Evolutionary conservation across 2,329 filamentous ascomycete genomes (phyloP).

Genomic region (Ophiocordyceps polyrhachis-furcata): DNA sequence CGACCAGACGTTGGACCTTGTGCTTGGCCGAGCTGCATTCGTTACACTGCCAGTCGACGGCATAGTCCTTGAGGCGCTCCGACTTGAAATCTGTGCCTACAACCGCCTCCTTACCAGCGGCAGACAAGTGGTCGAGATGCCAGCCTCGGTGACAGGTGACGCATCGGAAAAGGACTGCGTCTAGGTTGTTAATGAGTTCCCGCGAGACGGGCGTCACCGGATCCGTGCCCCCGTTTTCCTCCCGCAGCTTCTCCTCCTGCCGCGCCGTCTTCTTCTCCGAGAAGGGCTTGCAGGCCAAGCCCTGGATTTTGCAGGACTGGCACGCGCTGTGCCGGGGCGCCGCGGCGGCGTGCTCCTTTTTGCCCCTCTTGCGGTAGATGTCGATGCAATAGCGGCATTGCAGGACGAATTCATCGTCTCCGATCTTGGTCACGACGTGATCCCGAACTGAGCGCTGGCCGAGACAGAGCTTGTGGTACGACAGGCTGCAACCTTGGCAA

Average conservation of each 20-base stretch:
- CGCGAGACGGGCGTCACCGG: constrained; percentile 47
- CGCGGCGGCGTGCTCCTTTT: constrained; percentile 9
- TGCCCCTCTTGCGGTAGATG: constrained; percentile 47
- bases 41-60: constrained; percentile 57
- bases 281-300: constrained; percentile 56
- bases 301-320: constrained; percentile 45
- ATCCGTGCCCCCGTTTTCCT: constrained; percentile 62
- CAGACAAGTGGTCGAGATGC: constrained; percentile 68
- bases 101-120: constrained; percentile 15
- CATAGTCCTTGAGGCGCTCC: constrained; percentile 54
- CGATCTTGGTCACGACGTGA: constrained; percentile 80
- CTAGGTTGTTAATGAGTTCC: constrained; percentile 51
- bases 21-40: constrained; percentile 47
- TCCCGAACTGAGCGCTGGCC: constrained; percentile 55
- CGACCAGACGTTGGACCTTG: constrained; percentile 63
- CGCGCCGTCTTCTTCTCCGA: constrained; percentile 51
- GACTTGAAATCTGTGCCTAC: constrained; percentile 14
- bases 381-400: constrained; percentile 81
- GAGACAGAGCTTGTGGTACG: constrained; percentile 71
- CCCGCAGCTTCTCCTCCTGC: constrained; percentile 68
- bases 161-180: constrained; percentile 73
- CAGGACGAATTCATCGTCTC: constrained; percentile 57
- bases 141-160: constrained; percentile 55
- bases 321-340: constrained; percentile 58
- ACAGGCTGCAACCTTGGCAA: constrained; percentile 77